Base-by-base conservation (phyloP, 352 stramenopile species). In the Saprolegnia diclina region DNA sequence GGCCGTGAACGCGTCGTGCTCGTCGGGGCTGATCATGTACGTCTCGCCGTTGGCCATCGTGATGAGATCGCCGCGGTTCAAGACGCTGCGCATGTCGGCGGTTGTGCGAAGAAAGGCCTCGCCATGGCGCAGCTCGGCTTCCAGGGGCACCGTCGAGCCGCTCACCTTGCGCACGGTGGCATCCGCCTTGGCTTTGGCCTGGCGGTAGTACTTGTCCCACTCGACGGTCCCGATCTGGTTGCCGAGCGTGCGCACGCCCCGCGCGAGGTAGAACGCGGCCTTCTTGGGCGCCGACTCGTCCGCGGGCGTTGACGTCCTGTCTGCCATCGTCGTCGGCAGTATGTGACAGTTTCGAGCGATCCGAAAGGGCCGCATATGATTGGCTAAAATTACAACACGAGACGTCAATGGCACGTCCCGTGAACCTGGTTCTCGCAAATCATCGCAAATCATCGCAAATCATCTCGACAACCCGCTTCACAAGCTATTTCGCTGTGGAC, bases 121-220 rank as follows among this genome's bases (percentile, higher is more conserved):
- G 29, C 63, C 63, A 24, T 44, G 53, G n/a, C 63, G 63, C 5
- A 61, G 63, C 35, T 69, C 63, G 5, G 63, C 63, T 52, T 59
- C 38, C 1, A 69, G 18, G 22, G 63, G 32, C 11, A 69, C 61
- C 0, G 63, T 69, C 18, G 63, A 62, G 42, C 63, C 63, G 38
- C 63, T 69, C 22, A 69, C 63, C n/a, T 62, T 69, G 42, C 63
- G 63, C 44, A 69, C 63, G 6, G 63, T 69, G 11, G 63, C 63
- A 10, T 52, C 54, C 18, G 63, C 54, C 48, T 69, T 69, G 50
- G 53, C 63, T 26, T 69, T 69, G 21, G 54, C 63, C 45, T 59
- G 52, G 3, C 52, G 52, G 52, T 42, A 42, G 52, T 59, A 24
- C 19, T 59, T 59, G 35, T 24, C n/a, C 52, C 52, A 59, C 35